Base-by-base conservation (phyloP, 371 early-diverging fungal genomes). In the Rhizopus delemar region DNA sequence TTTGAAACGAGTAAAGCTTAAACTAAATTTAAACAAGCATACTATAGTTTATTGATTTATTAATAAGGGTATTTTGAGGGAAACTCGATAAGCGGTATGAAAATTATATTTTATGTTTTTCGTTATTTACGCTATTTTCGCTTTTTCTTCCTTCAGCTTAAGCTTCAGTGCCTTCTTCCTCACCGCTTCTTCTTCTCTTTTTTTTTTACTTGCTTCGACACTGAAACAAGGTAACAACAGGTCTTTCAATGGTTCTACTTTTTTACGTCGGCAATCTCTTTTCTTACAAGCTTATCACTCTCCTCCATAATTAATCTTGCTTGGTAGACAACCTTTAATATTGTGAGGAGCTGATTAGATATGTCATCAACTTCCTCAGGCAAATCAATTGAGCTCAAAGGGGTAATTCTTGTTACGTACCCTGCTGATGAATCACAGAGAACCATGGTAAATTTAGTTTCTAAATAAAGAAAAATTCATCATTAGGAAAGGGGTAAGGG, bases 11-110 rank as follows among this genome's bases (percentile, higher is more conserved):
- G 56, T 56, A 56, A 46, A 56, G 36, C 35, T 46, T 56, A 56
- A 56, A 56, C 46, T 46, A 46, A 56, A 52, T 51, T 54, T 45
- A 54, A 45, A 54, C 46, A 54, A 45, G 43, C 45, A 54, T 45
- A 54, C 55, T 50, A 50, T 45, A 54, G 55, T 54, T 41, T 54
- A 54, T 46, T 56, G 31, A 56, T 56, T 38, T 48, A 39, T 56
- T 56, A 49, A 49, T 56, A 56, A 56, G 57, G 49, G 49, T 48
- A 49, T 49, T 56, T 56, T 56, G 48, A 54, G 55, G 55, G 46
- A 54, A 54, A 54, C 55, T 54, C 55, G 46, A 56, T 56, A 49
- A 56, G 57, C 57, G 57, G 57, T 56, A 49, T 56, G 57, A 56
- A 56, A 39, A 56, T 56, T 56, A 56, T 56, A 43, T 54, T 54